Percentiles rank a stretch among this genome's conserved stretches.
Conservation (phyloP, 352 stramenopile species). For the Phytophthora constricta region DNA sequence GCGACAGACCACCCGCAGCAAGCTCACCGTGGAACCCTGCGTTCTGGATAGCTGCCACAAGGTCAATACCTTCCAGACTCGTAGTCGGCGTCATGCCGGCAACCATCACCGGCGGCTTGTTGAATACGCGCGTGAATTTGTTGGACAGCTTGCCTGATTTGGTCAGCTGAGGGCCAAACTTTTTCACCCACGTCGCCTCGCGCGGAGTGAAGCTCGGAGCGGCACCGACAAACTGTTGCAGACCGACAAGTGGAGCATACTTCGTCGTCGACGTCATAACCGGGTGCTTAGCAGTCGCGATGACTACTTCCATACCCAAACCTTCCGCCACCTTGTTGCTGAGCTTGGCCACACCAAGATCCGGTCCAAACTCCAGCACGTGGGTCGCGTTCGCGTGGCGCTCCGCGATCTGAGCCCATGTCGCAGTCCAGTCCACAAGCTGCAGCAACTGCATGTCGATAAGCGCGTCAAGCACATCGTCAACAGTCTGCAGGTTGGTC, state of each 20-base stretch:
- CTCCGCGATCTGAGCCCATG: constrained; percentile 46
- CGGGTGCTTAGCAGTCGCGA: constrained; percentile 53
- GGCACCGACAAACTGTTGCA: constrained; percentile 51
- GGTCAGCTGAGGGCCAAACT: constrained; percentile 58
- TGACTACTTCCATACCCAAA: constrained; percentile 60
- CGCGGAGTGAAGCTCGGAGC: constrained; percentile 8
- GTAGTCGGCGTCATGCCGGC: constrained; percentile 89
- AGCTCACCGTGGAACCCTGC: constrained; percentile 85
- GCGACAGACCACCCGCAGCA: constrained; percentile 75
- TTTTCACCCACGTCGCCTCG: constrained; percentile 52
- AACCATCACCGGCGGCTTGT: constrained; percentile 83
- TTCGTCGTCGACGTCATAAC: constrained; percentile 26
- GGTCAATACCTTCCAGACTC: constrained; percentile 77
- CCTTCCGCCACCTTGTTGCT: constrained; percentile 51
- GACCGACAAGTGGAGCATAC: constrained; percentile 41
- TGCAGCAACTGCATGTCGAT: constrained; percentile 74
- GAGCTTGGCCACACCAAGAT: constrained; percentile 59
- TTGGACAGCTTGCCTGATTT: constrained; percentile 64
- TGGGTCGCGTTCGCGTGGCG: constrained; percentile 56
- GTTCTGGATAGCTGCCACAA: constrained; percentile 84
- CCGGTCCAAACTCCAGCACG: constrained; percentile 80
- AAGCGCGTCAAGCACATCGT: constrained; percentile 55
- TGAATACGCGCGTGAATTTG: constrained; percentile 75
- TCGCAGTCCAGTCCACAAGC: constrained; percentile 66
- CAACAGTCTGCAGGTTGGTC: constrained; percentile 60